Evolutionary conservation across 1,139 yeast species (phyloP), one percentile per base, ranked within the genome.

Genomic region (Yamadazyma pseudoaaseri): DNA sequence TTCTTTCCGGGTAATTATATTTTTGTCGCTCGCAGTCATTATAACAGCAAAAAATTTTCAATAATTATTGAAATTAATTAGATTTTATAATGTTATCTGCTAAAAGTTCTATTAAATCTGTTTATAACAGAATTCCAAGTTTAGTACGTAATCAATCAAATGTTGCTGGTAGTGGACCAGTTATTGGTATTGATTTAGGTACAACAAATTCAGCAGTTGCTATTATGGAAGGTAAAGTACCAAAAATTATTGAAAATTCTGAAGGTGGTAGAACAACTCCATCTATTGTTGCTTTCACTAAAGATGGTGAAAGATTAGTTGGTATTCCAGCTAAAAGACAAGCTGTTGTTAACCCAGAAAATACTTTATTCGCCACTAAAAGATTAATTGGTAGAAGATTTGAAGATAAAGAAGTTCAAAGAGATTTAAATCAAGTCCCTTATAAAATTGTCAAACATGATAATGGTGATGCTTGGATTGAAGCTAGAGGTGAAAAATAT

Each of bases 211-310:
- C 98, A 38, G 97, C 98, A 41, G 98, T 92, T 47, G 98, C 98
- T 43, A 73, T 92, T 48, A 90, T 92, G 60, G 60, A 55, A 45
- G 98, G 98, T 63, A 86, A 87, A 70, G 70, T 83, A 42, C 97
- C 98, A 55, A 87, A 87, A 73, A 95, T 94, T 55, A 85, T 92
- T 55, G 97, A 90, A 74, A 92, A 92, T 71, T 85, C 96, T 43
- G 98, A 92, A 74, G 98, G 98, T 80, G 86, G 96, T 39, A 85
- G 98, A 73, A 92, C 98, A 46, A 92, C 98, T 32, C 98, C 98
- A 30, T 92, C 98, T 30, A 95, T 92, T 35, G 98, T 92, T 51
- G 98, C 97, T 39, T 90, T 92, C 81, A 86, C 96, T 62, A 89
- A 87, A 69, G 96, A 89, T 45, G 70, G 70, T 41, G 96, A 90